These are phyloP conservation scores for Pestalotiopsis sp. DNA, from an alignment of 2,329 filamentous ascomycete species.

Conservation along the genomic window DNA sequence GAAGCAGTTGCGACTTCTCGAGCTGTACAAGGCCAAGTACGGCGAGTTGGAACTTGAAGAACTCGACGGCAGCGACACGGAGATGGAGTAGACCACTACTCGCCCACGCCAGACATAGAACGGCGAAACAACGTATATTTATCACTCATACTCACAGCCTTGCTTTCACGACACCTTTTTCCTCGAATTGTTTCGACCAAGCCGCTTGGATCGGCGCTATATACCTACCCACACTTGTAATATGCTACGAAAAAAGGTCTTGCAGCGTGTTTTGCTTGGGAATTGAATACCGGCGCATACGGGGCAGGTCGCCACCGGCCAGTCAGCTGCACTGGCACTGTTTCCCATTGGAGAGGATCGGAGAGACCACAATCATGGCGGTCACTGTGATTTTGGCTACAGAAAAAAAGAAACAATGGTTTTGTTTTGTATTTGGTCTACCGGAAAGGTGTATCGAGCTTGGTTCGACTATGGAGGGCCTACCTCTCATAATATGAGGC, in stretches of 20 bases:
- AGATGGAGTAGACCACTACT: constrained; percentile 29
- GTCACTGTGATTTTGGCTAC: background rate
- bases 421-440: background rate
- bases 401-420: background rate
- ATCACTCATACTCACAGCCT: background rate
- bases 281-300: background rate
- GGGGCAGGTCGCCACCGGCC: background rate
- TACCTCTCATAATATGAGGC: background rate
- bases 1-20: constrained; percentile 64
- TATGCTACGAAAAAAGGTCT: constrained; percentile 11
- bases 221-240: constrained; percentile 18
- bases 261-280: background rate
- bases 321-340: background rate
- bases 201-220: constrained; percentile 9
- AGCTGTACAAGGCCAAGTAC: constrained; percentile 58
- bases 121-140: background rate
- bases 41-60: constrained; percentile 43
- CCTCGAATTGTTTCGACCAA: constrained; percentile 8
- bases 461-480: background rate
- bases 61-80: constrained; percentile 36
- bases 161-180: constrained; percentile 13
- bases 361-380: background rate
- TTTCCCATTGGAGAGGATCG: background rate
- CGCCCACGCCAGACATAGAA: background rate
- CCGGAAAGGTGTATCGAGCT: background rate